phyloP scores from a whole-genome alignment of 768 basidiomycete species.

The Boletus pseudopeckii region DNA sequence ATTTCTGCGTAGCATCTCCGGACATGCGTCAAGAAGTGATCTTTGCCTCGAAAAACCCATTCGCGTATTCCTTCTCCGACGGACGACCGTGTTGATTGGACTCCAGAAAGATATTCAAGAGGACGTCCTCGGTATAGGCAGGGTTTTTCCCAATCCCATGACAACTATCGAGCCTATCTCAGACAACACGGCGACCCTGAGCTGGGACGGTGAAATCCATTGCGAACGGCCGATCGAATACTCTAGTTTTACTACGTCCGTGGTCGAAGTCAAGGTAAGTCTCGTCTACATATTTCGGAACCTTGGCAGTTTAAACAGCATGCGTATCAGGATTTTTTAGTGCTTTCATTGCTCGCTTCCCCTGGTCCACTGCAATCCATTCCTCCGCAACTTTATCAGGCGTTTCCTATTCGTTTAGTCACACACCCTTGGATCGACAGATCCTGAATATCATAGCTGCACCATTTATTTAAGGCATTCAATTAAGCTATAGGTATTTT shows the following conservation, averaged over 20 bases:
- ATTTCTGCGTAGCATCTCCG: constrained; percentile 26
- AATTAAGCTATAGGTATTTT: constrained; percentile 9
- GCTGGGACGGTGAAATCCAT: constrained; percentile 60
- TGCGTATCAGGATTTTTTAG: constrained; percentile 54
- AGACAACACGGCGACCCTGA: constrained; percentile 38
- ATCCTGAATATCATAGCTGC: constrained; percentile 14
- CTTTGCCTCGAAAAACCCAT: constrained; percentile 28
- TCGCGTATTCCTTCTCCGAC: constrained; percentile 56
- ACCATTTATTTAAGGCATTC: constrained; percentile 18
- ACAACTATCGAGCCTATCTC: constrained; percentile 33
- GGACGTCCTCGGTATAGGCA: constrained; percentile 46
- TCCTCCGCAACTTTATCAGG: constrained; percentile 39
- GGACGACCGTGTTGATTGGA: constrained; percentile 40
- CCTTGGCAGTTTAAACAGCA: not conserved
- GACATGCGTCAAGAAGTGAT: constrained; percentile 5
- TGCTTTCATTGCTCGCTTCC: constrained; percentile 43
- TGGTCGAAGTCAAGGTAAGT: constrained; percentile 50
- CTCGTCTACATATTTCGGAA: not conserved
- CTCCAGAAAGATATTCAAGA: constrained; percentile 13
- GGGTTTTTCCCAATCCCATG: constrained; percentile 35
- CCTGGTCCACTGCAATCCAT: constrained; percentile 34
- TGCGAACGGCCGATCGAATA: constrained; percentile 37
- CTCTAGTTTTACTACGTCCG: constrained; percentile 49
- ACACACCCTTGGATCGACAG: constrained; percentile 51
- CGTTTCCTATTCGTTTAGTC: constrained; percentile 58